Percentiles rank a stretch among this genome's conserved stretches.
Conservation (phyloP, 495 filamentous ascomycete species). For the Aspergillus heteromorphus region DNA sequence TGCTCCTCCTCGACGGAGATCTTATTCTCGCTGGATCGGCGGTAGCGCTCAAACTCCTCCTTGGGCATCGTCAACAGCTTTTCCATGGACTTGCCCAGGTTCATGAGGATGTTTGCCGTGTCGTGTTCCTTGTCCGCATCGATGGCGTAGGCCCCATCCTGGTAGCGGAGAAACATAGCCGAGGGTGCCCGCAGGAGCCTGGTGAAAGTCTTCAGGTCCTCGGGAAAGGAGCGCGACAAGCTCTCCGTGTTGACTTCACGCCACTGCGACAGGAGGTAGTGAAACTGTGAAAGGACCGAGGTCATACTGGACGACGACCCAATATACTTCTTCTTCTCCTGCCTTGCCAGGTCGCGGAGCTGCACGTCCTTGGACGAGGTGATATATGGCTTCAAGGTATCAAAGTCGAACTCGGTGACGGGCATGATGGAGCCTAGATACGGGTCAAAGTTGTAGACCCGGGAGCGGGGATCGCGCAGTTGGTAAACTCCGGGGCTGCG, state of each 20-base stretch:
- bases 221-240: conserved; percentile 62
- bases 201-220: conserved; percentile 60
- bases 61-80: conserved; percentile 83
- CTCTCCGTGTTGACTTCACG: conserved; percentile 58
- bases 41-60: conserved; percentile 79
- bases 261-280: conserved; percentile 85
- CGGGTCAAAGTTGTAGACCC: conserved; percentile 92
- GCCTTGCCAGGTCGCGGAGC: conserved; percentile 58
- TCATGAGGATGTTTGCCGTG: conserved; percentile 74
- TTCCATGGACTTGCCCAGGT: conserved; percentile 93
- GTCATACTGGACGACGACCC: conserved; percentile 98
- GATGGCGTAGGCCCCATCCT: conserved; percentile 86
- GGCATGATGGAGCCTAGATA: conserved; percentile 91
- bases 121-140: conserved; percentile 96
- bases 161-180: conserved; percentile 80
- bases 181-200: conserved; percentile 61
- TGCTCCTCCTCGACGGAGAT: conserved; percentile 60
- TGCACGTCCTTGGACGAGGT: conserved; percentile 79
- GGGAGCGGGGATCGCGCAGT: conserved; percentile 81
- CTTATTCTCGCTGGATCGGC: conserved; percentile 56
- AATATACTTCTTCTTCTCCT: conserved; percentile 73
- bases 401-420: conserved; percentile 84
- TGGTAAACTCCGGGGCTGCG: conserved; percentile 77
- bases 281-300: conserved; percentile 78
- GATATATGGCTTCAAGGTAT: conserved; percentile 74